Base-by-base conservation (phyloP, 768 basidiomycete genomes). In the Cyathus striatus region DNA sequence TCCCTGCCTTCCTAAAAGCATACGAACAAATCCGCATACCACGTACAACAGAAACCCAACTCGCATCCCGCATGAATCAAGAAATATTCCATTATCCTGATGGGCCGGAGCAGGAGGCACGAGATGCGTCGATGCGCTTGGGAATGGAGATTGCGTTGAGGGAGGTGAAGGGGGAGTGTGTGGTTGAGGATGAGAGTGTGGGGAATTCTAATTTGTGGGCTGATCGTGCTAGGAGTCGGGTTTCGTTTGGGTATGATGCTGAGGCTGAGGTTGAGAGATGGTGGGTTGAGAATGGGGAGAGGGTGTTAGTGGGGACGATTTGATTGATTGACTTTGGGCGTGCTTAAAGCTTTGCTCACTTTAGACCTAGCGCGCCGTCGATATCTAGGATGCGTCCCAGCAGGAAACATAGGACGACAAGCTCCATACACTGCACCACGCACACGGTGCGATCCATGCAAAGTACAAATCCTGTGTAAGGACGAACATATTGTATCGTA, bases 1-100 rank as follows among this genome's bases (percentile, higher is more conserved):
- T 81, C 7, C 43, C 54, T 0, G 50, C 61, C 1, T 60, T 82
- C 13, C 59, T 83, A 9, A 60, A 58, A 7, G 79, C 75, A 0
- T 83, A 82, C 49, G 59, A 81, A 44, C 50, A 53, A 2, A 65
- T 83, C 14, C 76, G 81, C 1, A 66, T 72, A 24, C 49, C 59
- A 4, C 77, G 81, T 21, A 68, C 77, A 3, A 63, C 72, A 0
- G 62, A 54, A 12, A 77, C 75, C 1, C 81, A 83, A 49, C 52
- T 53, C 0, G 65, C 70, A 14, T 70, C 76, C 3, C 65, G 73
- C 1, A 49, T 70, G 24, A 81, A 81, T 52, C 74, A 77, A 46
- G 47, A 61, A 35, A 70, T 73, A 34, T 81, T 81, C 57, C 80
- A 83, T 51, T 56, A 79, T 0, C 61, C 63, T 0, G 81, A 82